Evolutionary conservation across 1,284 basidiomycete species (phyloP).

Genomic region (Ustilago sp.): DNA sequence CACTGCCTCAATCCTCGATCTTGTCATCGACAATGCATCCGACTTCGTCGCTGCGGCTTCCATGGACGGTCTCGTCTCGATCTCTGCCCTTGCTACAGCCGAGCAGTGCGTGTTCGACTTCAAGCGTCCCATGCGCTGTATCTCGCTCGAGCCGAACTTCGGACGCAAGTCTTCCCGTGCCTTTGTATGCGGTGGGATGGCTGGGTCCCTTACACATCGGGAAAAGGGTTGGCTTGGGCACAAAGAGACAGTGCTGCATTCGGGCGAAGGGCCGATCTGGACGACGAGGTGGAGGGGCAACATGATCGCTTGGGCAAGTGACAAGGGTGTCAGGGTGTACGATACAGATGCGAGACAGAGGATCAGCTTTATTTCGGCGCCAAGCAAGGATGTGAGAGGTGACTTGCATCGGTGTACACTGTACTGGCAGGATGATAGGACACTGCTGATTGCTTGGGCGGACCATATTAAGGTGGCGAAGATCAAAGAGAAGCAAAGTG

Average conservation of each 20-base stretch:
- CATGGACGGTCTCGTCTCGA: slow-evolving; percentile 92
- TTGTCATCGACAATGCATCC: slow-evolving; percentile 84
- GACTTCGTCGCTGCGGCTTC: slow-evolving; percentile 94
- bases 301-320: slow-evolving; percentile 96
- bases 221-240: slow-evolving; percentile 98
- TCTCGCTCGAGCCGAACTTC: slow-evolving; percentile 92
- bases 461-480: slow-evolving; percentile 88
- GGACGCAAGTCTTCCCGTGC: slow-evolving; percentile 83
- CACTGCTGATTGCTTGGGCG: slow-evolving; percentile 93
- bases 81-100: slow-evolving; percentile 83
- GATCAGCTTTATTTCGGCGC: slow-evolving; percentile 88
- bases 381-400: slow-evolving; percentile 82
- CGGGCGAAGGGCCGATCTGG: slow-evolving; percentile 95
- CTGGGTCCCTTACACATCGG: slow-evolving; percentile 83
- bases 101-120: slow-evolving; percentile 89
- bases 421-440: slow-evolving; percentile 87
- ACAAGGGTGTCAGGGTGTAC: slow-evolving; percentile 94
- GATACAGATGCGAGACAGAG: slow-evolving; percentile 83
- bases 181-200: slow-evolving; percentile 92
- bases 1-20: slow-evolving; percentile 86
- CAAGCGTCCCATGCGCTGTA: slow-evolving; percentile 88
- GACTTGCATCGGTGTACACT: slow-evolving; percentile 93
- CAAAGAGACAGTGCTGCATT: slow-evolving; percentile 86
- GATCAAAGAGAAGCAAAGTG: slow-evolving; percentile 39
- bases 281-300: slow-evolving; percentile 85